Base-by-base conservation (phyloP, 768 basidiomycete genomes). In the Paxillus ammoniavirescens region DNA sequence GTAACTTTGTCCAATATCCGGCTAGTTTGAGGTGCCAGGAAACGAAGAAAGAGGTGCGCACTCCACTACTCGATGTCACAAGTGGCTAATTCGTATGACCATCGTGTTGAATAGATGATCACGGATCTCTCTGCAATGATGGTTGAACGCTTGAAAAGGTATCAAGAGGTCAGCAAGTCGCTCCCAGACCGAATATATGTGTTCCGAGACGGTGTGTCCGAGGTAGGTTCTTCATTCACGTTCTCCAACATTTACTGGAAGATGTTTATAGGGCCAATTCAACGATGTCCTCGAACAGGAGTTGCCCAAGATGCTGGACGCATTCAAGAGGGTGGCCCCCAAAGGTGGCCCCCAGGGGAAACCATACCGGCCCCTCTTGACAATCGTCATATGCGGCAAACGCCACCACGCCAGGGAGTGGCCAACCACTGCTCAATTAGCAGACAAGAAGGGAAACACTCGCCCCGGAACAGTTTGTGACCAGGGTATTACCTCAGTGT, bases 311-410 rank as follows among this genome's bases (percentile, higher is more conserved):
- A 82, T 92, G 2, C 58, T 78, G 0, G 74, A 79, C 5, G 82
- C 89, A 0, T 90, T 88, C 69, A 70, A 76, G 63, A 45, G 57
- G 40, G 63, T 70, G 21, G 81, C 70, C 50, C 61, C 83, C 14
- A 74, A 69, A 47, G 74, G 79, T 9, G 69, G 69, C 15, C 68
- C 68, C 2, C 72, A 76, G 8, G 71, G 72, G 33, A 69, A 67
- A 8, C 61, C 74, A 0, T 92, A 91, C 62, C 70, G 73, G 21
- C 91, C 91, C 0, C 62, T 66, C 42, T 61, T 93, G 36, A 82
- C 87, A 2, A 89, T 93, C 60, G 69, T 89, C 53, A 84, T 93
- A 38, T 93, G 91, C 61, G 91, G 91, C 64, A 93, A 93, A 66
- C 80, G 86, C 2, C 76, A 76, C 54, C 75, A 77, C 21, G 66